Percentiles rank a stretch among this genome's conserved stretches.
phyloP scores from a whole-genome alignment of 768 basidiomycete genomes.

The Boletus rubescentipes region DNA sequence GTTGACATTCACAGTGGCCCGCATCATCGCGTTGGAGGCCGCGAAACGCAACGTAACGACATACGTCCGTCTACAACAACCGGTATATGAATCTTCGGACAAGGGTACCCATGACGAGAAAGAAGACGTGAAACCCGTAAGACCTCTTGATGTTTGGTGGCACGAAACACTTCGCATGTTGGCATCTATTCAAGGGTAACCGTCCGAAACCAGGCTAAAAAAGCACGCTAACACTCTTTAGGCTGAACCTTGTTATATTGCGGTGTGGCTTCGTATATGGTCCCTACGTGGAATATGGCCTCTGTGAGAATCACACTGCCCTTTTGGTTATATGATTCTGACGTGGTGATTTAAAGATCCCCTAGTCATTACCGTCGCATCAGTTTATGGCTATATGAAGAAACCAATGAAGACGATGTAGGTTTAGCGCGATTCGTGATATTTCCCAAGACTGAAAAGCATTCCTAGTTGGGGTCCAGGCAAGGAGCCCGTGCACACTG shows the following conservation, averaged over 20 bases:
- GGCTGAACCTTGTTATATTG: constrained; percentile 78
- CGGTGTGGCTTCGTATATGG: constrained; percentile 78
- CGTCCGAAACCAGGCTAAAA: constrained; percentile 5
- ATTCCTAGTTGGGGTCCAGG: constrained; percentile 72
- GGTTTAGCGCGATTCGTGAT: constrained; percentile 24
- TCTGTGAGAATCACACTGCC: constrained; percentile 43
- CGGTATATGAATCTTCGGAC: constrained; percentile 73
- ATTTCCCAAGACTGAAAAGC: constrained; percentile 8
- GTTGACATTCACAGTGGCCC: constrained; percentile 67
- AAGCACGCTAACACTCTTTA: constrained; percentile 29
- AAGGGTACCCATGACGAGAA: constrained; percentile 69
- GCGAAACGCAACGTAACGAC: constrained; percentile 77
- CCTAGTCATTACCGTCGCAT: constrained; percentile 68
- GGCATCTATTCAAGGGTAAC: constrained; percentile 69
- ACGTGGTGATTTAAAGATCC: constrained; percentile 48
- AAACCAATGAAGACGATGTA: constrained; percentile 86
- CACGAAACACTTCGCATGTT: constrained; percentile 79
- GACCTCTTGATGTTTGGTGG: constrained; percentile 81
- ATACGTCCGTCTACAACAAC: constrained; percentile 74
- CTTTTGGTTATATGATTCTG: constrained; percentile 10
- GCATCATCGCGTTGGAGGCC: constrained; percentile 71
- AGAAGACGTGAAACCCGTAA: constrained; percentile 69
- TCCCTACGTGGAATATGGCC: constrained; percentile 73
- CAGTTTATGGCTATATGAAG: constrained; percentile 79
- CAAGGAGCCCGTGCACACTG: constrained; percentile 68